phyloP scores from a whole-genome alignment of 2,329 filamentous ascomycete genomes.

The Escovopsis weberi region DNA sequence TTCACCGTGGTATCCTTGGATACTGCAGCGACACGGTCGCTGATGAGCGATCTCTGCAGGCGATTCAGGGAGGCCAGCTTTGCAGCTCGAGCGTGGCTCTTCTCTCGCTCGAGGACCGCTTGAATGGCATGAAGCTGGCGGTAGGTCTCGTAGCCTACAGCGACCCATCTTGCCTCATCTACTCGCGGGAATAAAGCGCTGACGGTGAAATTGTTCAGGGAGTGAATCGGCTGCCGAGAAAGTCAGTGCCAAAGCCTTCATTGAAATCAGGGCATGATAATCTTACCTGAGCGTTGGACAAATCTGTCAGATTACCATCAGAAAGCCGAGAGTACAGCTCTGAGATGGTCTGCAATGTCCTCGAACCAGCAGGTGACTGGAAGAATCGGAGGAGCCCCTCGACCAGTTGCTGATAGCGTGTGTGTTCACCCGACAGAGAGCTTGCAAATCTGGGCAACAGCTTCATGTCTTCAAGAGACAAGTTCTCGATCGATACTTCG shows the following conservation, averaged over 20 bases:
- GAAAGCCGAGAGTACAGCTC: slow-evolving; percentile 21
- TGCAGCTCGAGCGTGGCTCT: slow-evolving; percentile 26
- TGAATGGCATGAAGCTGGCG: slow-evolving; percentile 28
- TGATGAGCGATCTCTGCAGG: slow-evolving; percentile 44
- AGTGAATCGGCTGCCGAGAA: slow-evolving; percentile 36
- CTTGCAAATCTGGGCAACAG: slow-evolving; percentile 22
- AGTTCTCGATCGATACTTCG: slow-evolving; percentile 28
- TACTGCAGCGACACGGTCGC: slow-evolving; percentile 37
- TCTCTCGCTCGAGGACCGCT: slow-evolving; percentile 26
- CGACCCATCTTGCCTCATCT: slow-evolving; percentile 32
- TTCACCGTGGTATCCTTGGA: slow-evolving; percentile 46
- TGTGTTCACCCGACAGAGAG: slow-evolving; percentile 7
- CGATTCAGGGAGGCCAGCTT: slow-evolving; percentile 42
- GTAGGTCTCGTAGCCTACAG: slow-evolving; percentile 35
- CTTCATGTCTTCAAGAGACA: slow-evolving; percentile 32
- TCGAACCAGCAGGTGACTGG: slow-evolving; percentile 17
- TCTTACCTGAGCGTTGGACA: slow-evolving; percentile 31
- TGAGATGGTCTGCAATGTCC: slow-evolving; percentile 18
- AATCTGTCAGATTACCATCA: slow-evolving; percentile 11
- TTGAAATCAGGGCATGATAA: neutral
- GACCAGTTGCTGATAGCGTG: slow-evolving; percentile 7
- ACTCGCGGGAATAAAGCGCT: slow-evolving; percentile 27
- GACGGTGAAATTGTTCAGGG: slow-evolving; percentile 43
- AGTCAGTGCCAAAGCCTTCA: slow-evolving; percentile 4
- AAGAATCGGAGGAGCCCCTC: slow-evolving; percentile 16